Base-by-base conservation (phyloP, 768 basidiomycete genomes). In the Paxillus involutus region DNA sequence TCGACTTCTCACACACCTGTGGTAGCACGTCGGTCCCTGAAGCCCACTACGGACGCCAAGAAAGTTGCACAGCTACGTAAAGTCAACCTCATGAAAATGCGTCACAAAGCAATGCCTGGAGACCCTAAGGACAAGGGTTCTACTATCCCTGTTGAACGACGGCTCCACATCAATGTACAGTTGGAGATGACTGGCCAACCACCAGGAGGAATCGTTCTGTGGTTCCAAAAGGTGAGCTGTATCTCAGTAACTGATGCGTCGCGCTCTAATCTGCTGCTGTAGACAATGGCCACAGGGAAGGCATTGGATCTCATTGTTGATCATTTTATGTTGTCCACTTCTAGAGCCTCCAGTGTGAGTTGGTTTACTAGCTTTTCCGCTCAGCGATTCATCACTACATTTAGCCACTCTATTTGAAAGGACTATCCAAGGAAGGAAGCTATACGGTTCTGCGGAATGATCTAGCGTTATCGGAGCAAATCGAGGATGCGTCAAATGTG, bases 81-180 rank as follows among this genome's bases (percentile, higher is more conserved):
- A 60, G 64, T 91, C 16, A 81, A 85, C 61, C 63, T 85, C 6
- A 88, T 92, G 80, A 89, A 83, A 63, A 80, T 93, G 78, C 83
- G 85, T 50, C 89, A 88, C 64, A 77, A 74, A 37, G 91, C 91
- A 11, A 60, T 73, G 40, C 81, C 89, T 3, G 82, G 74, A 8
- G 84, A 91, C 60, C 75, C 80, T 17, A 83, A 78, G 60, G 83
- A 86, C 63, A 79, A 72, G 48, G 49, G 69, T 2, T 72, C 75
- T 11, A 69, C 72, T 14, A 67, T 82, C 1, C 71, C 82, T 13
- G 62, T 81, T 42, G 78, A 81, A 21, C 77, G 88, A 53, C 80
- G 89, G 21, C 59, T 88, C 40, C 80, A 88, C 64, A 60, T 90
- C 33, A 80, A 72, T 37, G 79, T 84, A 6, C 63, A 61, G 17